Evolutionary conservation across 768 basidiomycete species (phyloP).

Genomic region (Scleroderma bovista): DNA sequence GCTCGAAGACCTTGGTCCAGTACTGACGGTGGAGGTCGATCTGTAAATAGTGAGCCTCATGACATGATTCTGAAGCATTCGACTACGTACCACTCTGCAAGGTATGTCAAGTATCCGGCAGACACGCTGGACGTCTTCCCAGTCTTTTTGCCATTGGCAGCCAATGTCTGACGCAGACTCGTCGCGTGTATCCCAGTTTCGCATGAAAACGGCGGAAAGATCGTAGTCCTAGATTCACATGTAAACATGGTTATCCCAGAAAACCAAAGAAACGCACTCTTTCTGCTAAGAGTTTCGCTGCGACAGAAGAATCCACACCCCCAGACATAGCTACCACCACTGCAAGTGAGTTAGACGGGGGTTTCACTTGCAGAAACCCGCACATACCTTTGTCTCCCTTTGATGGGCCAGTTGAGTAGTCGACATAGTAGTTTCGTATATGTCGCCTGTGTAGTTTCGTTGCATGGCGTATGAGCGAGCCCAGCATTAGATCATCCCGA

Average conservation of each 20-base stretch:
- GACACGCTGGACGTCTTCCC: slow-evolving; percentile 83
- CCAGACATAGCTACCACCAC: slow-evolving; percentile 94
- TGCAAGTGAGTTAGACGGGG: slow-evolving; percentile 21
- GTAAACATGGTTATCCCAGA: neutral
- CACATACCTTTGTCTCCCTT: slow-evolving; percentile 25
- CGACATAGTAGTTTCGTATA: slow-evolving; percentile 13
- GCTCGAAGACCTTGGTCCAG: slow-evolving; percentile 89
- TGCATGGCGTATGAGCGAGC: slow-evolving; percentile 6
- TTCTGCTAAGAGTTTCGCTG: slow-evolving; percentile 69
- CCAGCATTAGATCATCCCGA: slow-evolving; percentile 1
- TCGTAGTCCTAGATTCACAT: slow-evolving; percentile 56
- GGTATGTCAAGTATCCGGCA: slow-evolving; percentile 69
- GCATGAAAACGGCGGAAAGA: slow-evolving; percentile 88
- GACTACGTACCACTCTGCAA: slow-evolving; percentile 53
- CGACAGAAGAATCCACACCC: slow-evolving; percentile 90
- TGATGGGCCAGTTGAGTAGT: slow-evolving; percentile 8
- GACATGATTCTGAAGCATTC: neutral
- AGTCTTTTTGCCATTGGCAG: slow-evolving; percentile 96
- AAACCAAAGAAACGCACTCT: slow-evolving; percentile 40
- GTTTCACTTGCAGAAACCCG: neutral
- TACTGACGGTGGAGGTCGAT: slow-evolving; percentile 88
- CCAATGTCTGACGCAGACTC: slow-evolving; percentile 74
- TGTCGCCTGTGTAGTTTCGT: slow-evolving; percentile 1
- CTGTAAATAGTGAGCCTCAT: slow-evolving; percentile 31
- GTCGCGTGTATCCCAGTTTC: slow-evolving; percentile 90